phyloP scores from a whole-genome alignment of 176 grass and related monocot genomes.

The Coix lacrymajobi region DNA sequence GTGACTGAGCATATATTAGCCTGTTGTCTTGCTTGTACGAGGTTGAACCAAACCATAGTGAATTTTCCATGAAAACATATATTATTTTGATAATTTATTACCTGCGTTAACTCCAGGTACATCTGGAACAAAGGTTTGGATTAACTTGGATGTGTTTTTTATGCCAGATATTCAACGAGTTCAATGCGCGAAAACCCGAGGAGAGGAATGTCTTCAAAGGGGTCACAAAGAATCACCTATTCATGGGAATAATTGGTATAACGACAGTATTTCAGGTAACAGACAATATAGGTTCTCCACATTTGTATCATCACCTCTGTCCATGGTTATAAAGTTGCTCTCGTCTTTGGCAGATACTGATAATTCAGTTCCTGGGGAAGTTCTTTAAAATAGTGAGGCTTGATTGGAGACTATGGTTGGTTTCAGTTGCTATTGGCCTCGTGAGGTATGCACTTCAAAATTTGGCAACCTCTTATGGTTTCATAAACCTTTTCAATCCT shows the following conservation, averaged over 20 bases:
- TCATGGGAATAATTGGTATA: conserved; percentile 72
- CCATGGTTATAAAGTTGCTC: not conserved
- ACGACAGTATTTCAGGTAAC: conserved; percentile 76
- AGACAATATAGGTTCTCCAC: not conserved
- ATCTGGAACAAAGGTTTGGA: not conserved
- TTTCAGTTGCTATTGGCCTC: conserved; percentile 73
- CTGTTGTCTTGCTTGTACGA: not conserved
- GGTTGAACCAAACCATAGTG: not conserved
- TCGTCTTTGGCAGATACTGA: conserved; percentile 56
- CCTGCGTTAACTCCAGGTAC: not conserved
- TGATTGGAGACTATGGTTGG: conserved; percentile 77
- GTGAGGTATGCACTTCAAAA: conserved; percentile 50
- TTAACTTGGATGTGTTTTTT: not conserved
- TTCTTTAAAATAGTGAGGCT: conserved; percentile 87
- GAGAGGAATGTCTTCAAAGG: conserved; percentile 82
- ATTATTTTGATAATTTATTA: not conserved
- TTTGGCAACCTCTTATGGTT: not conserved
- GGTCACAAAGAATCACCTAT: conserved; percentile 68
- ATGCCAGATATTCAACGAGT: conserved; percentile 91
- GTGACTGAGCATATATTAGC: not conserved
- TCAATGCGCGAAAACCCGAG: conserved; percentile 88
- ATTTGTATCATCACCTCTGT: not conserved
- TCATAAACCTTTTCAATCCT: not conserved
- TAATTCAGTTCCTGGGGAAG: conserved; percentile 90
- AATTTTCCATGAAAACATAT: not conserved